phyloP scores from a whole-genome alignment of 208 protist genomes.

The Leishmania lainsoni region DNA sequence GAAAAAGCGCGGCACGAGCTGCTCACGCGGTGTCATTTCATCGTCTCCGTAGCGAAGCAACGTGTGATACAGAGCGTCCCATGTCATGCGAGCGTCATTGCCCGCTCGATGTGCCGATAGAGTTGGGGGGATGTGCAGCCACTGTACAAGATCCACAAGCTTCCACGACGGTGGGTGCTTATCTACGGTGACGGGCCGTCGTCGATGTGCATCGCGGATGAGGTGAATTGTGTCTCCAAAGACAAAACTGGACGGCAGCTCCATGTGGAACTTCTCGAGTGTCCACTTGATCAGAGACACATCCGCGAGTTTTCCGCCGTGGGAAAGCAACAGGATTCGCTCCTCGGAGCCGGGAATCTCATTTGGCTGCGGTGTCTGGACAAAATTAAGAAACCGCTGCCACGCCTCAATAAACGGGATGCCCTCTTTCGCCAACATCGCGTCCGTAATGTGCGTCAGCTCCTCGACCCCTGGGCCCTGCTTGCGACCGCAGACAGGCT shows the following conservation, averaged over 20 bases:
- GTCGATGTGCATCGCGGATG: constrained; percentile 86
- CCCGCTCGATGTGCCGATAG: constrained; percentile 81
- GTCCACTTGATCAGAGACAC: constrained; percentile 89
- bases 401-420: constrained; percentile 83
- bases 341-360: constrained; percentile 65
- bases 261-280: constrained; percentile 67
- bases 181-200: constrained; percentile 88
- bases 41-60: constrained; percentile 89
- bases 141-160: constrained; percentile 78
- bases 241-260: constrained; percentile 62
- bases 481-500: constrained; percentile 58
- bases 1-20: constrained; percentile 89
- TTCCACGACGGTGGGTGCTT: constrained; percentile 89
- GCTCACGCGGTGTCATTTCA: constrained; percentile 82
- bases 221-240: constrained; percentile 91
- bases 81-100: constrained; percentile 91
- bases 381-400: constrained; percentile 66
- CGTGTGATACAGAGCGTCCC: constrained; percentile 90
- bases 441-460: constrained; percentile 81
- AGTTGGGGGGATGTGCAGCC: constrained; percentile 79
- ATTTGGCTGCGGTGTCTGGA: constrained; percentile 67
- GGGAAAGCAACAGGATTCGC: constrained; percentile 78
- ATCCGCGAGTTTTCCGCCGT: constrained; percentile 90
- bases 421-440: constrained; percentile 69
- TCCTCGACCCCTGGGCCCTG: constrained; percentile 62